These are phyloP conservation scores for Yamadazyma diospyri DNA, from an alignment of 1,139 yeast genomes.

Conservation along the genomic window DNA sequence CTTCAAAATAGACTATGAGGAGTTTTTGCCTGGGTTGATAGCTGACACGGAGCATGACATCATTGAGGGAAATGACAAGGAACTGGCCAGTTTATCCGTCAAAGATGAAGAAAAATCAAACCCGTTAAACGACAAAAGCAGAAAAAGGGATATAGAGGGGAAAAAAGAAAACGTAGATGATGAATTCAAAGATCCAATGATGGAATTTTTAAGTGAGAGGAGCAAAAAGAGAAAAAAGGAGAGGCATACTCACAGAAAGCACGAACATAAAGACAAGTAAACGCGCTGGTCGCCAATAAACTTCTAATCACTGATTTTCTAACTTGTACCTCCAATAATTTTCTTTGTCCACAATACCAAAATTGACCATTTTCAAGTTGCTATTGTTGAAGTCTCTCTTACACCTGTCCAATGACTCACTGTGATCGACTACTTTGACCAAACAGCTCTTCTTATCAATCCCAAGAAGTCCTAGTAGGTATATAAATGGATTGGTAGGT, in stretches of 20 bases:
- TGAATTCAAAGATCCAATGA: conserved; percentile 16
- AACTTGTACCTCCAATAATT: conserved; percentile 34
- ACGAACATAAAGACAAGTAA: conserved; percentile 1
- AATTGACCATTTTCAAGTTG: conserved; percentile 27
- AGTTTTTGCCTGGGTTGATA: conserved; percentile 14
- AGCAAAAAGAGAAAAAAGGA: conserved; percentile 1
- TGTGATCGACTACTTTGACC: conserved; percentile 25
- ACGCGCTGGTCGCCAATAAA: conserved; percentile 2
- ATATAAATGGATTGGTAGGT: conserved; percentile 21
- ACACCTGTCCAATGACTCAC: conserved; percentile 12
- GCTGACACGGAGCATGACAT: conserved; percentile 4
- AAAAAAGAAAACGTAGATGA: conserved; percentile 14
- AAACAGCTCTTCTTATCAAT: conserved; percentile 21
- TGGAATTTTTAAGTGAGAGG: conserved; percentile 4
- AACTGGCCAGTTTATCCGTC: no score
- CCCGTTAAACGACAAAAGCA: not conserved
- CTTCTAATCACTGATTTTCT: conserved; percentile 8
- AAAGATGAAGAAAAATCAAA: not conserved
- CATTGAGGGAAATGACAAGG: conserved; percentile 13
- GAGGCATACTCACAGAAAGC: conserved; percentile 2
- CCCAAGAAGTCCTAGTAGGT: conserved; percentile 24
- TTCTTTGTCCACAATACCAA: conserved; percentile 26
- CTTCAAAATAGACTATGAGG: conserved; percentile 32
- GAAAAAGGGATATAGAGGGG: not conserved
- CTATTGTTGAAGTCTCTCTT: conserved; percentile 26